phyloP scores from a whole-genome alignment of 805 yeast species.

The Ogataea nakhonphanomensis region DNA sequence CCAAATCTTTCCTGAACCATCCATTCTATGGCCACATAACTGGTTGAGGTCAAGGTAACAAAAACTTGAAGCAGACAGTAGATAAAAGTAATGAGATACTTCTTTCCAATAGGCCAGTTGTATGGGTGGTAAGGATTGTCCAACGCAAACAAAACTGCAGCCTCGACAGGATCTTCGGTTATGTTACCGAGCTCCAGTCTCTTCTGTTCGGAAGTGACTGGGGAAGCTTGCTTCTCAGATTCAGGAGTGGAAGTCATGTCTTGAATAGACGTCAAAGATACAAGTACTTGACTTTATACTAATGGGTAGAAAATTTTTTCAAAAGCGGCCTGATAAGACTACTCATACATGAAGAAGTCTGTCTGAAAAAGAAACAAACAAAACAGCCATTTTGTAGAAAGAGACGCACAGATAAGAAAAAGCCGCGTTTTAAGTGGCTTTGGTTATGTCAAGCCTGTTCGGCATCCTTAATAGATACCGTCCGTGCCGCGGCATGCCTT shows the following conservation, averaged over 20 bases:
- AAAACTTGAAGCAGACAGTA: conserved; percentile 31
- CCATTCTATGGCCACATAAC: conserved; percentile 32
- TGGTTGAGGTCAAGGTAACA: conserved; percentile 34
- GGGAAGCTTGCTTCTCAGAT: conserved; percentile 9
- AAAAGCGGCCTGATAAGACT: conserved; percentile 1
- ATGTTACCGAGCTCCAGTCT: conserved; percentile 24
- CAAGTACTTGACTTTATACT: not conserved
- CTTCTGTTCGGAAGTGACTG: conserved; percentile 19
- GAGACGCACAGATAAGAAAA: too few species aligned
- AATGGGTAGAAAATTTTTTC: conserved; percentile 1
- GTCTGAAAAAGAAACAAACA: not conserved
- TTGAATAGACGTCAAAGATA: conserved; percentile 4
- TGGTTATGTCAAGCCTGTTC: too few species aligned
- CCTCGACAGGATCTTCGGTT: conserved; percentile 28
- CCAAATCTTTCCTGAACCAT: conserved; percentile 27
- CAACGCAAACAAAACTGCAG: conserved; percentile 25
- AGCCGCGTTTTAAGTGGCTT: too few species aligned
- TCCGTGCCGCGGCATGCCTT: too few species aligned
- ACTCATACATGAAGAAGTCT: not conserved
- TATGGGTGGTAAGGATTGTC: conserved; percentile 33
- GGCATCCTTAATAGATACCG: too few species aligned
- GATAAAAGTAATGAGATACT: conserved; percentile 24
- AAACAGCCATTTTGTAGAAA: too few species aligned
- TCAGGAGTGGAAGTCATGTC: conserved; percentile 1
- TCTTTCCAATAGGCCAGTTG: conserved; percentile 29